Percentiles rank a stretch among this genome's conserved stretches.
Evolutionary conservation across 73 alveolate species (phyloP).

Genomic region (Tetrahymena thermophila): DNA sequence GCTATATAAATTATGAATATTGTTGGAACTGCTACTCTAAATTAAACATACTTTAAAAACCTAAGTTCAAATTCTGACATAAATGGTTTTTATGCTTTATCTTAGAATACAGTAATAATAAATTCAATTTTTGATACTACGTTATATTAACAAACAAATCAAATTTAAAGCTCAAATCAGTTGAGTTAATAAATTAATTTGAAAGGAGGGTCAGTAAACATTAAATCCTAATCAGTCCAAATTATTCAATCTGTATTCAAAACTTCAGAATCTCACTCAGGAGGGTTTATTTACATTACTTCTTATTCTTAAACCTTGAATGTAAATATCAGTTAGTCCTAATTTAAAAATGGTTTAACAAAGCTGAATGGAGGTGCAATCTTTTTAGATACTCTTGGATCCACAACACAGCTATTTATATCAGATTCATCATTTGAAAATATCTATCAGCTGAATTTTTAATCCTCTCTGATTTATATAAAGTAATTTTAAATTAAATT

Average conservation of each 20-base stretch:
- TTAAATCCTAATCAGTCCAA: background rate
- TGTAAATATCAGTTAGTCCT: background rate
- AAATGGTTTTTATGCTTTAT: background rate
- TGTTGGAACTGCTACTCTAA: background rate
- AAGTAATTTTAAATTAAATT: background rate
- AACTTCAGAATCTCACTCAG: background rate
- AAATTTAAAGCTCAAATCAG: background rate
- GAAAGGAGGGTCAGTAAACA: background rate
- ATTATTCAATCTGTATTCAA: background rate
- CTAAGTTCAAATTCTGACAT: background rate
- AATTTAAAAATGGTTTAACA: too few relatives aligned
- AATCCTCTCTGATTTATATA: background rate
- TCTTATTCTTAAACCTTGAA: background rate
- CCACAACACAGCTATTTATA: background rate
- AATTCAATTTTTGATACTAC: background rate
- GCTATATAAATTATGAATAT: background rate
- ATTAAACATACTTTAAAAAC: background rate
- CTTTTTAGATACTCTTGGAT: background rate
- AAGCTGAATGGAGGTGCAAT: background rate
- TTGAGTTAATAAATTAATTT: too few relatives aligned
- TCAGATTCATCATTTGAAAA: background rate
- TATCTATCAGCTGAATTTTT: too few relatives aligned
- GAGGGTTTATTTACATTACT: background rate
- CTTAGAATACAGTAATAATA: too few relatives aligned
- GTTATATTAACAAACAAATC: too few relatives aligned